Evolutionary conservation across 140 eudicot genomes (phyloP).

Genomic region (Anethum foeniculum): DNA sequence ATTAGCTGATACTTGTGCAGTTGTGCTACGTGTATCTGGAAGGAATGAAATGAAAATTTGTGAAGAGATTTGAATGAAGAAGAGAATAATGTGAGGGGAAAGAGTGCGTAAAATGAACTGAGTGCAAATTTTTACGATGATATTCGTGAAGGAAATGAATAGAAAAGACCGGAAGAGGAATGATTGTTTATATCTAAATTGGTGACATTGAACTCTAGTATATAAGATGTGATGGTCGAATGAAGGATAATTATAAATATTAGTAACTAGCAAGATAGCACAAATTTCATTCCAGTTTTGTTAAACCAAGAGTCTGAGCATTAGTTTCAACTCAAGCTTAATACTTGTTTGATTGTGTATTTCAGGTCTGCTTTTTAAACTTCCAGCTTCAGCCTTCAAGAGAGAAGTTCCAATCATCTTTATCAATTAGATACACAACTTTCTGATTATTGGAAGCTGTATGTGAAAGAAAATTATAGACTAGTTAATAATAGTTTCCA

Average conservation of each 20-base stretch:
- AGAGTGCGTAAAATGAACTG: not conserved
- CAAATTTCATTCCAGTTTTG: not conserved
- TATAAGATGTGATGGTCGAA: not conserved
- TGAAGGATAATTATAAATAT: not conserved
- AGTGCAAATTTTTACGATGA: not conserved
- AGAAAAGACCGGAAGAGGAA: not conserved
- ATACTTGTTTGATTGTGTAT: not conserved
- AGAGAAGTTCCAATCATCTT: not conserved
- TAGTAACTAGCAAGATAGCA: not conserved
- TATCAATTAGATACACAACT: not conserved
- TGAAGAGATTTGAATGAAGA: not conserved
- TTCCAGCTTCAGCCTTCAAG: not conserved
- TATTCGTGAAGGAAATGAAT: not conserved
- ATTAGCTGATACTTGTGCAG: not conserved
- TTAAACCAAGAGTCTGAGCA: not conserved
- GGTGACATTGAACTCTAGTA: not conserved
- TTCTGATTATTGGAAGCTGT: not conserved
- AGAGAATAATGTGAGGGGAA: not conserved
- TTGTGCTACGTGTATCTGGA: not conserved
- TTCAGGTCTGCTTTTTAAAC: constrained; percentile 3
- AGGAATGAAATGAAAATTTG: not conserved
- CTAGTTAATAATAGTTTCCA: not conserved
- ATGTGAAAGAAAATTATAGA: not conserved
- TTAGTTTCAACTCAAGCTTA: not conserved
- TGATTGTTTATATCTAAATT: not conserved